Evolutionary conservation across 2,329 filamentous ascomycete genomes (phyloP).

Genomic region (Phaeosphaeriaceae sp.): DNA sequence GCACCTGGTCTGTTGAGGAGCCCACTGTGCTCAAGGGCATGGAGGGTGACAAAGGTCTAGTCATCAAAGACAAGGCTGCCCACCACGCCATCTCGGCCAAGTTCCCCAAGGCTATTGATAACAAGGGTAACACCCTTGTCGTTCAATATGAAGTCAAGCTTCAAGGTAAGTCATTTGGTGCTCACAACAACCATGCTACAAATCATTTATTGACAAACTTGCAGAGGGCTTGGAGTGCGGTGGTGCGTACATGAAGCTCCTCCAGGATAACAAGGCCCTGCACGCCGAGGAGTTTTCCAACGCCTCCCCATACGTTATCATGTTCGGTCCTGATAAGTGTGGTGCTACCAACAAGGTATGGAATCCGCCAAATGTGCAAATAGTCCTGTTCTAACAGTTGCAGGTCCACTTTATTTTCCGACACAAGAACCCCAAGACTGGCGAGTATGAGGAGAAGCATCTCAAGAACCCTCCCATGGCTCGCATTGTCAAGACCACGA

Average conservation of each 20-base stretch:
- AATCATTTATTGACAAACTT: slow-evolving; percentile 36
- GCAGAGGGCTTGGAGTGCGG: slow-evolving; percentile 93
- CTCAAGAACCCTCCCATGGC: slow-evolving; percentile 82
- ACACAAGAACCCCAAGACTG: slow-evolving; percentile 99
- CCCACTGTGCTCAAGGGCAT: slow-evolving; percentile 89
- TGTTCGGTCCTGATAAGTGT: slow-evolving; percentile 99
- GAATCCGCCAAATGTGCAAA: slow-evolving; percentile 1
- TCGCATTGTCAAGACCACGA: slow-evolving; percentile 87
- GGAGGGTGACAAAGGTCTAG: slow-evolving; percentile 92
- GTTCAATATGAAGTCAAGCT: slow-evolving; percentile 99
- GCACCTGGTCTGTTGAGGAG: slow-evolving; percentile 97
- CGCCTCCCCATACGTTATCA: slow-evolving; percentile 96
- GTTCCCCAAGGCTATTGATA: slow-evolving; percentile 94
- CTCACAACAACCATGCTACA: neutral
- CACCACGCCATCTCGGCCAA: slow-evolving; percentile 99
- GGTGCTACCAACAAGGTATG: slow-evolving; percentile 96
- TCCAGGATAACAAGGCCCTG: slow-evolving; percentile 95
- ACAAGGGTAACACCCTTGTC: slow-evolving; percentile 95
- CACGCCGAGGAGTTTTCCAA: slow-evolving; percentile 98
- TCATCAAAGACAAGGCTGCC: slow-evolving; percentile 96
- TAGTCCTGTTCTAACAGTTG: slow-evolving; percentile 22
- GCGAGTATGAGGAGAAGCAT: slow-evolving; percentile 99
- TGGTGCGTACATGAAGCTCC: slow-evolving; percentile 98
- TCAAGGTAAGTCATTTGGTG: slow-evolving; percentile 75
- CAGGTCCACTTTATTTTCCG: slow-evolving; percentile 94